Conservation (phyloP, 176 grass and related monocot species). For the Phragmites australis region DNA sequence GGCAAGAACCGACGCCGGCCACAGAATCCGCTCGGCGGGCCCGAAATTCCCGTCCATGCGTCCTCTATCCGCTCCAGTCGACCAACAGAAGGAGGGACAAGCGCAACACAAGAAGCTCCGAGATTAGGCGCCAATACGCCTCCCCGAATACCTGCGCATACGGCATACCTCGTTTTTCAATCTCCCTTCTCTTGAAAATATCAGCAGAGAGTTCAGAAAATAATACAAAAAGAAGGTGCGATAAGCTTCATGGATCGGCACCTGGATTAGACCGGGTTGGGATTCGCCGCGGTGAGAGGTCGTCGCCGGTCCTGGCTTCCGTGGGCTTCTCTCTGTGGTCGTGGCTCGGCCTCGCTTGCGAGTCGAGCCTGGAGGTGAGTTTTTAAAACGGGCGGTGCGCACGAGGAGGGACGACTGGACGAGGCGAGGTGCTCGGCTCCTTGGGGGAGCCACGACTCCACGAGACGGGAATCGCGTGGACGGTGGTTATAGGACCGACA, state of each 20-base stretch:
- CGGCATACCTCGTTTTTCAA: not conserved
- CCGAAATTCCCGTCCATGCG: conserved; percentile 32
- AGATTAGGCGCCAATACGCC: not conserved
- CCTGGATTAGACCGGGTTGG: conserved; percentile 1
- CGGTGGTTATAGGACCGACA: not conserved
- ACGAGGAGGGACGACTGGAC: not conserved
- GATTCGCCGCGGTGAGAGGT: not conserved
- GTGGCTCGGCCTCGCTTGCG: not conserved
- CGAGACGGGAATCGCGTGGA: conserved; percentile 2
- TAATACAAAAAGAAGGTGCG: not conserved
- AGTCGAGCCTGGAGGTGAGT: not conserved
- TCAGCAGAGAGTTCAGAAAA: not conserved
- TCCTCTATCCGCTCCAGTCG: not conserved
- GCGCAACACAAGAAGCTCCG: not conserved
- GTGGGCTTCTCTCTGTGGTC: not conserved
- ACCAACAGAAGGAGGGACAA: not conserved
- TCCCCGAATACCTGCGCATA: conserved; percentile 8
- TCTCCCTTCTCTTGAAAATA: not conserved
- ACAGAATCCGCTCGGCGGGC: conserved; percentile 45
- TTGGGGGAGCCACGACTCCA: not conserved
- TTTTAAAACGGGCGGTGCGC: not conserved
- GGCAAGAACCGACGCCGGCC: conserved; percentile 51
- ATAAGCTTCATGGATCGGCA: not conserved
- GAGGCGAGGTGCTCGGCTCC: not conserved
- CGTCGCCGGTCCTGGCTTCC: not conserved